Base-by-base conservation (phyloP, 2,329 filamentous ascomycete genomes). In the Aureobasidium sp. region DNA sequence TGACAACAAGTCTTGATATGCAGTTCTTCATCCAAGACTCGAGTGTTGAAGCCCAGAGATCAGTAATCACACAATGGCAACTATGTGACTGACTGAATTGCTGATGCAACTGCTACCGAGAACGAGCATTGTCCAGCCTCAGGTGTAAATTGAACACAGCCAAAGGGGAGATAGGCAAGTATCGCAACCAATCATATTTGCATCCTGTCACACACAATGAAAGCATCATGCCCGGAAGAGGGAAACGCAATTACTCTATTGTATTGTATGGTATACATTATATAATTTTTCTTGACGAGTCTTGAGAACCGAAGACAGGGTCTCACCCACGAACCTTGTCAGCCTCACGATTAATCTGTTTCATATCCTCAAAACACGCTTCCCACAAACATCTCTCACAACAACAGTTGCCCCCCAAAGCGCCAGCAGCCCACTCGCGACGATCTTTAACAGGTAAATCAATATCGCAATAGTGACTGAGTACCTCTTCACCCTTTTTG, bases 381-480 rank as follows among this genome's bases (percentile, higher is more conserved):
- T 98, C 95, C 75, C 87, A 90, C 29, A 90, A 81, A 79, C 96
- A 99, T 69, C 96, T 87, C 67, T 87, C 82, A 80, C 96, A 99
- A 85, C 93, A 90, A 80, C 96, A 99, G 79, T 89, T 90, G 0
- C 96, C 96, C 0, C 96, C 96, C 61, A 99, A 82, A 67, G 94
- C 95, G 7, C 95, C 96, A 54, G 85, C 84, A 6, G 95, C 93
- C 94, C 95, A 98, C 73, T 97, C 95, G 68, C 96, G 88, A 66
- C 96, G 87, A 75, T 96, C 88, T 70, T 90, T 87, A 2, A 98
- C 94, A 0, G 88, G 85, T 67, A 98, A 77, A 25, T 88, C 85
- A 62, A 97, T 86, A 80, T 98, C 96, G 77, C 95, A 98, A 77
- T 99, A 99, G 79, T 98, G 95, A 76, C 94, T 97, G 68, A 97